phyloP scores from a whole-genome alignment of 2,329 filamentous ascomycete species.

The Acrocalymma vagum region DNA sequence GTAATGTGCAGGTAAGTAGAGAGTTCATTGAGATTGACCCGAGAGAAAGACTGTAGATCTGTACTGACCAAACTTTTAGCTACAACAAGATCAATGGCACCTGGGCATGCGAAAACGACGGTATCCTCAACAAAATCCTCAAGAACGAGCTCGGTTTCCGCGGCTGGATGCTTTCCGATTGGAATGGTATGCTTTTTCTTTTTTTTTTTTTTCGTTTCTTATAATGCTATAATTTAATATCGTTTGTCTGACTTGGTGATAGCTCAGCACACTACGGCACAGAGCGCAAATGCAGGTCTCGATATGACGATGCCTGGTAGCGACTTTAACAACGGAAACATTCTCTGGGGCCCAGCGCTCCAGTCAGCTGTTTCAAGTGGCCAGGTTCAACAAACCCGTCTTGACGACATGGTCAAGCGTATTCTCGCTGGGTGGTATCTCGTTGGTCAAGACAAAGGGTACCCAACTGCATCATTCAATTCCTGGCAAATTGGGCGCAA shows the following conservation, averaged over 20 bases:
- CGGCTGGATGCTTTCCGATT: conserved; percentile 56
- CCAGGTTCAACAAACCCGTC: conserved; percentile 43
- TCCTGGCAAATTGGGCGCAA: conserved; percentile 53
- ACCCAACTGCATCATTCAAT: conserved; percentile 55
- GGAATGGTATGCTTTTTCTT: conserved; percentile 35
- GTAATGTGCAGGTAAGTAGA: conserved; percentile 54
- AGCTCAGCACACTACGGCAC: conserved; percentile 57
- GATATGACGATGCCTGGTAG: conserved; percentile 66
- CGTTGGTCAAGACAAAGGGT: conserved; percentile 55
- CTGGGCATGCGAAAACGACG: conserved; percentile 60
- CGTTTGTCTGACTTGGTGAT: conserved; percentile 4
- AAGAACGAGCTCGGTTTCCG: conserved; percentile 62
- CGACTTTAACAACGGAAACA: conserved; percentile 47
- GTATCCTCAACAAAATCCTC: conserved; percentile 58
- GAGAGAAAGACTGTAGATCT: not conserved
- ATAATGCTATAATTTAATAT: not conserved
- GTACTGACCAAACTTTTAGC: conserved; percentile 13
- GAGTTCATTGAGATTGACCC: not conserved
- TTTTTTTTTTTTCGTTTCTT: too few relatives aligned
- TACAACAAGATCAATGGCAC: conserved; percentile 57
- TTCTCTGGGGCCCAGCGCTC: conserved; percentile 66
- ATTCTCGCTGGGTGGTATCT: conserved; percentile 61
- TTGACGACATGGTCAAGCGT: conserved; percentile 55
- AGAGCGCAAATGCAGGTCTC: conserved; percentile 56
- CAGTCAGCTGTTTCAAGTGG: conserved; percentile 62